A percentile compares a stretch with the other conserved stretches of the same genome.
These are phyloP conservation scores for Chamaecyparis obtusa DNA, from an alignment of 75 land plant species.

Conservation along the genomic window DNA sequence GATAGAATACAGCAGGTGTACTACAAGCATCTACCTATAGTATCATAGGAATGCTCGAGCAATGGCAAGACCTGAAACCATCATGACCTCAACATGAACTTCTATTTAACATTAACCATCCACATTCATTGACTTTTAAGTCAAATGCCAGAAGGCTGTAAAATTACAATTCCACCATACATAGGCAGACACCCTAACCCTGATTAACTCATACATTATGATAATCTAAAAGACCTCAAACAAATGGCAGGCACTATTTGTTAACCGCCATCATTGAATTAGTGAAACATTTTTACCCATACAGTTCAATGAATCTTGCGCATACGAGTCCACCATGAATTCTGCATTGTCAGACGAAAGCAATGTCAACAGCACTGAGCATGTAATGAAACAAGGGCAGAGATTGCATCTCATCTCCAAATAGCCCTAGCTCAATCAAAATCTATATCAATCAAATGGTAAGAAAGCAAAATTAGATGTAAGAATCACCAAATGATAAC, in stretches of 20 bases:
- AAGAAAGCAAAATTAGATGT: background rate
- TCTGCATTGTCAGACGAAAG: slow-evolving; percentile 1
- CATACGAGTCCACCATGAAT: slow-evolving; percentile 6
- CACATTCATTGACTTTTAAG: slow-evolving; percentile 3
- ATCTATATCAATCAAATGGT: background rate
- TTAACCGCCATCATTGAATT: slow-evolving; percentile 3
- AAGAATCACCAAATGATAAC: background rate
- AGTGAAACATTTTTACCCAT: background rate
- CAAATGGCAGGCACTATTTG: background rate
- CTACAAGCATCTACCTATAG: slow-evolving; percentile 1
- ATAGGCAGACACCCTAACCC: background rate
- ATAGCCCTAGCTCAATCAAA: background rate
- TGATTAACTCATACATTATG: background rate
- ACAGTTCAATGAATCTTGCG: background rate
- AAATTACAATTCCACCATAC: slow-evolving; percentile 3
- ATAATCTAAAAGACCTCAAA: background rate
- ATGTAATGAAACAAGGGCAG: background rate
- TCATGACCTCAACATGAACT: slow-evolving; percentile 1
- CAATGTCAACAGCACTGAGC: background rate
- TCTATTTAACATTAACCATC: background rate
- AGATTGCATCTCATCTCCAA: slow-evolving; percentile 1
- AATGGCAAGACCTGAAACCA: background rate
- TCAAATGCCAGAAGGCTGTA: background rate
- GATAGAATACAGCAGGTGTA: background rate
- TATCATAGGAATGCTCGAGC: background rate